A percentile compares a stretch with the other conserved stretches of the same genome.
These are phyloP conservation scores for Globisporangium sylvaticum DNA, from an alignment of 352 stramenopile species.

Conservation along the genomic window DNA sequence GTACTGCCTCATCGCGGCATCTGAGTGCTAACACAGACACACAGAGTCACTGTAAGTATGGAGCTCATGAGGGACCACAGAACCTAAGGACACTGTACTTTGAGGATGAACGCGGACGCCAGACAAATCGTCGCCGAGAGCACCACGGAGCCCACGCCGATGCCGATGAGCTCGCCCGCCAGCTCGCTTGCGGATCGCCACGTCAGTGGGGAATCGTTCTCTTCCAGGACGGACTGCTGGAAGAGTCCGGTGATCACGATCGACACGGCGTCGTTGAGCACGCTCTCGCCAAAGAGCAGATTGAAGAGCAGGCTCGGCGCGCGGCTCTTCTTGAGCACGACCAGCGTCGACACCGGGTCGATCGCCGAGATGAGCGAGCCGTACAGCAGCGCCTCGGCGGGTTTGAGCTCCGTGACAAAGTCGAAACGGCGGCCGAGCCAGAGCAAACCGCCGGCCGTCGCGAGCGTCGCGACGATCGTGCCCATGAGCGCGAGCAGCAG, in stretches of 20 bases:
- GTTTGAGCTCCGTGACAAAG: conserved; percentile 36
- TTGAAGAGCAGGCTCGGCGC: conserved; percentile 70
- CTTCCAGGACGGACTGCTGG: conserved; percentile 38
- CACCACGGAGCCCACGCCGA: conserved; percentile 40
- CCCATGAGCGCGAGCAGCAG: conserved; percentile 38
- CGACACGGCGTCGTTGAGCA: conserved; percentile 62
- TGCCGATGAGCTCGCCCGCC: conserved; percentile 28
- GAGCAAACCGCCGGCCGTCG: conserved; percentile 36
- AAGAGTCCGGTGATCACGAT: conserved; percentile 75
- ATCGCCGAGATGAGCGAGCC: conserved; percentile 76
- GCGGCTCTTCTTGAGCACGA: conserved; percentile 59
- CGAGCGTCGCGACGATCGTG: conserved; percentile 48
- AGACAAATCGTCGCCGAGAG: conserved; percentile 42
- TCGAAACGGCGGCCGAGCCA: conserved; percentile 29
- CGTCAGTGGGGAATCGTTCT: conserved; percentile 3
- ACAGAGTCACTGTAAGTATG: neutral
- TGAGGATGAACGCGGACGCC: conserved; percentile 33
- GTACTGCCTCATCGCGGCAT: conserved; percentile 37
- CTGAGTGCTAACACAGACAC: conserved; percentile 23
- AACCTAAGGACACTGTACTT: neutral
- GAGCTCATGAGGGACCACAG: neutral
- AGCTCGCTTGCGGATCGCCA: conserved; percentile 33
- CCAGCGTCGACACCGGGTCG: conserved; percentile 79
- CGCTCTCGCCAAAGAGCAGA: conserved; percentile 84
- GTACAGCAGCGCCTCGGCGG: conserved; percentile 71